Percentiles rank a stretch among this genome's conserved stretches.
Conservation (phyloP, 164 flowering plant species). For the Stephania japonica region DNA sequence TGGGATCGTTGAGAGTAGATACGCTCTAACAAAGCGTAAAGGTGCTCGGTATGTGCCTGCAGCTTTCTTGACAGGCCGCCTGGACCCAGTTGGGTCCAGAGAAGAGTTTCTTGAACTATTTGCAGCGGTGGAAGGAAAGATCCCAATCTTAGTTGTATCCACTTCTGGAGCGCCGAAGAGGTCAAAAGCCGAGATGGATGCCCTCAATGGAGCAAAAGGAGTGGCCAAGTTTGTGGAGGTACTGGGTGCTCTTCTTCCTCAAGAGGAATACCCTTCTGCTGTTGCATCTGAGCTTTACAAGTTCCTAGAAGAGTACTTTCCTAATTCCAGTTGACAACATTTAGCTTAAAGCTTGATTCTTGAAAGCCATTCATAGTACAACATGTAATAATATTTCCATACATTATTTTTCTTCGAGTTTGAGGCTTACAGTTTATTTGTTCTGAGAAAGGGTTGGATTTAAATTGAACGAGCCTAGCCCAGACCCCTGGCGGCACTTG, state of each 20-base stretch:
- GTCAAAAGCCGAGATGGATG: slow-evolving; percentile 95
- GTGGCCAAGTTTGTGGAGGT: slow-evolving; percentile 80
- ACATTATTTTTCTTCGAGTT: no score
- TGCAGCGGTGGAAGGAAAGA: slow-evolving; percentile 52
- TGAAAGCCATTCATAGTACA: no score
- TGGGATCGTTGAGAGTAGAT: slow-evolving; percentile 58
- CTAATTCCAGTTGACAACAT: neutral
- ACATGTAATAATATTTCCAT: no score
- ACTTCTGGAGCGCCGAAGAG: slow-evolving; percentile 68
- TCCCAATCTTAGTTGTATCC: slow-evolving; percentile 63
- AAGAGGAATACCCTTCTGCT: slow-evolving; percentile 72
- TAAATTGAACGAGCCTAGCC: no score
- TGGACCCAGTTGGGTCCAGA: slow-evolving; percentile 75
- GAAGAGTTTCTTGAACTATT: slow-evolving; percentile 75
- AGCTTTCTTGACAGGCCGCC: slow-evolving; percentile 90
- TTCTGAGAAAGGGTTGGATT: no score
- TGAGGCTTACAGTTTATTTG: no score
- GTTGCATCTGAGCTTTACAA: slow-evolving; percentile 72
- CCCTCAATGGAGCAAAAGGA: slow-evolving; percentile 73
- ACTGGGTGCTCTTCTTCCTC: slow-evolving; percentile 90
- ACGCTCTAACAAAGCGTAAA: slow-evolving; percentile 60
- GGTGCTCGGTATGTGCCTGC: slow-evolving; percentile 96
- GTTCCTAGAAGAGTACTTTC: slow-evolving; percentile 54
- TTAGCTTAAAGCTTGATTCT: neutral
- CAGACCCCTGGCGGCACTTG: no score